These are phyloP conservation scores for Crotalaria pallida DNA, from an alignment of 306 rosid species.

Conservation along the genomic window DNA sequence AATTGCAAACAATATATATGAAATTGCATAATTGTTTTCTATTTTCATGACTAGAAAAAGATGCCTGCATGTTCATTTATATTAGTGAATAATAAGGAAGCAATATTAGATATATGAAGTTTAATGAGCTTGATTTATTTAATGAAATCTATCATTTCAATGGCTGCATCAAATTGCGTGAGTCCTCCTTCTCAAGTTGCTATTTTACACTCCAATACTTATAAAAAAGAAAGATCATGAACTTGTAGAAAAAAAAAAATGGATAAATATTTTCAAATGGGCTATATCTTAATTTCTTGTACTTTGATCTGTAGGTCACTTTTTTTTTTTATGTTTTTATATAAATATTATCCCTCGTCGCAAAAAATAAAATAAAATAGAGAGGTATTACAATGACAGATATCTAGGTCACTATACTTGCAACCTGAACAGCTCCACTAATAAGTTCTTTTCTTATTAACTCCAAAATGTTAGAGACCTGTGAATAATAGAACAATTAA, in stretches of 20 bases:
- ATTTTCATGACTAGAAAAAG: no score
- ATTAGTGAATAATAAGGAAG: no score
- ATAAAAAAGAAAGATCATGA: no score
- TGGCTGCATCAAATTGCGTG: no score
- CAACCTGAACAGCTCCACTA: conserved; percentile 16
- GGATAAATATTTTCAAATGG: no score
- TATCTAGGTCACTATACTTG: background rate
- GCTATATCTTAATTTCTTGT: background rate
- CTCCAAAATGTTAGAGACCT: conserved; percentile 54
- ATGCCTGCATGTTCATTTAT: no score
- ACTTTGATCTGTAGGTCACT: background rate
- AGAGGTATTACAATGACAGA: background rate
- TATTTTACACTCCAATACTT: background rate
- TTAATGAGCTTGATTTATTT: background rate
- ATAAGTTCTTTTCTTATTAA: conserved; percentile 42
- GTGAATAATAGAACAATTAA: conserved; percentile 1
- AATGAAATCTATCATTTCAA: no score
- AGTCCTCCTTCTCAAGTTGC: background rate
- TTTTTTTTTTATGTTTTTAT: background rate
- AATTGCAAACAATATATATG: no score
- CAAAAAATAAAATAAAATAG: background rate
- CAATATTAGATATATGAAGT: no score
- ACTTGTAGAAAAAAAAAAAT: background rate
- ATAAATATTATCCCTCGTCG: background rate
- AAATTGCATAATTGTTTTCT: no score